A percentile compares a stretch with the other conserved stretches of the same genome.
phyloP scores from a whole-genome alignment of 1,284 basidiomycete species.

The Farysia itapuensis region DNA sequence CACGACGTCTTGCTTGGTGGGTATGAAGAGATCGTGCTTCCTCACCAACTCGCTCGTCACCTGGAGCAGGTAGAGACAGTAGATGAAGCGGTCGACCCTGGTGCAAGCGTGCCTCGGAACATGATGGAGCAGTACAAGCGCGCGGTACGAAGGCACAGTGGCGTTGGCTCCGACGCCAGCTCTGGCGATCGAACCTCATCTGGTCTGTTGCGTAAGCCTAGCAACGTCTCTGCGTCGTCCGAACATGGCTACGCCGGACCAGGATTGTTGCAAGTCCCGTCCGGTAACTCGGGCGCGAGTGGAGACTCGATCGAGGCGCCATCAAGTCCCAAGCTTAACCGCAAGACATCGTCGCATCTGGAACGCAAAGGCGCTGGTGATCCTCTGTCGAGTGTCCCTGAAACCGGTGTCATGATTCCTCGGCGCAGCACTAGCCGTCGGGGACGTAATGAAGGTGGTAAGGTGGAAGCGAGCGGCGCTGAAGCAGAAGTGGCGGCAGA shows the following conservation, averaged over 20 bases:
- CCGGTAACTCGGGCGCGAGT: not conserved
- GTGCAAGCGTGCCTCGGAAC: slow-evolving; percentile 41
- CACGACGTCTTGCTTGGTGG: slow-evolving; percentile 15
- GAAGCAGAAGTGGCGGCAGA: not conserved
- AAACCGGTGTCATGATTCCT: slow-evolving; percentile 18
- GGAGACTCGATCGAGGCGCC: not conserved
- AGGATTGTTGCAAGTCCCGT: not conserved
- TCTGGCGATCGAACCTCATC: slow-evolving; percentile 7
- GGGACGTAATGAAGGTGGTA: not conserved
- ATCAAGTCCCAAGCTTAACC: too few species aligned
- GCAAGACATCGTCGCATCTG: too few species aligned
- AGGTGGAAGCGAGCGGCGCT: not conserved
- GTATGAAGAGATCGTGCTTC: slow-evolving; percentile 45
- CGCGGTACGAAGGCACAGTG: slow-evolving; percentile 15
- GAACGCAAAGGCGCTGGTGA: slow-evolving; percentile 4
- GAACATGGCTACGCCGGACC: slow-evolving; percentile 4
- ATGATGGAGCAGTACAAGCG: slow-evolving; percentile 50
- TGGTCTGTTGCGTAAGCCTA: slow-evolving; percentile 12
- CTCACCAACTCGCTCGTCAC: slow-evolving; percentile 35
- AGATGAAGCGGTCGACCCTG: slow-evolving; percentile 37
- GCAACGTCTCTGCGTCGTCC: slow-evolving; percentile 10
- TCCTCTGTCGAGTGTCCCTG: slow-evolving; percentile 16
- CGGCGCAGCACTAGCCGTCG: slow-evolving; percentile 20
- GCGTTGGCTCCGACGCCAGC: slow-evolving; percentile 2
- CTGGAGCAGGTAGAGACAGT: slow-evolving; percentile 43